Percentiles rank a stretch among this genome's conserved stretches.
These are phyloP conservation scores for Hypoxylon sp. DNA, from an alignment of 2,329 filamentous ascomycete genomes.

Conservation along the genomic window DNA sequence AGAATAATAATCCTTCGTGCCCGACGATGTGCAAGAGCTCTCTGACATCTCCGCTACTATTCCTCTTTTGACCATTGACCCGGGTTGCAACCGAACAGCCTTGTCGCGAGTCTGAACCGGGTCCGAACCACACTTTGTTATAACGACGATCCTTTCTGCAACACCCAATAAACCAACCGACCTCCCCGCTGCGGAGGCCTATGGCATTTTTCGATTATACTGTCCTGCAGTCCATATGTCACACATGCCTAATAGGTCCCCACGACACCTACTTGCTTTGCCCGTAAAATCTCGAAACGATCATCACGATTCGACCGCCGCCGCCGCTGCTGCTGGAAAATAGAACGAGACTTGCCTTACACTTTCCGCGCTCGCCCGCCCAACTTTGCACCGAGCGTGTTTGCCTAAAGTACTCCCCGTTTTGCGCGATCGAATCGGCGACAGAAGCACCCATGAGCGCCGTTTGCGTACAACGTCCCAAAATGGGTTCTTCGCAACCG, in stretches of 20 bases:
- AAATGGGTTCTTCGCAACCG: conserved; percentile 72
- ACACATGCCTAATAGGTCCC: conserved; percentile 30
- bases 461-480: conserved; percentile 64
- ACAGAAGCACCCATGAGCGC: conserved; percentile 68
- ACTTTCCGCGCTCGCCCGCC: conserved; percentile 12
- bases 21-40: conserved; percentile 42
- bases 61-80: conserved; percentile 43
- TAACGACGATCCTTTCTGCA: conserved; percentile 41
- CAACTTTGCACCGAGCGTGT: conserved; percentile 21
- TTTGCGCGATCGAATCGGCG: conserved; percentile 28
- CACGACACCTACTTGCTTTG: conserved; percentile 21
- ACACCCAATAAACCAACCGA: conserved; percentile 31
- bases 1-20: conserved; percentile 36
- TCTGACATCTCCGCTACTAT: conserved; percentile 45
- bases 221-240: conserved; percentile 27
- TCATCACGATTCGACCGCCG: conserved; percentile 24
- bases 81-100: conserved; percentile 40
- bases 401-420: conserved; percentile 20
- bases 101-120: conserved; percentile 37
- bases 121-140: conserved; percentile 16
- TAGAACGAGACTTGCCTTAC: conserved; percentile 31
- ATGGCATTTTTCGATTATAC: conserved; percentile 35
- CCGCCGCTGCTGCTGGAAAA: conserved; percentile 16
- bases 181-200: conserved; percentile 38
- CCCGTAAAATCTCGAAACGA: conserved; percentile 28